Base-by-base conservation (phyloP, 345 rosid species). In the Lumnitzera racemosa region DNA sequence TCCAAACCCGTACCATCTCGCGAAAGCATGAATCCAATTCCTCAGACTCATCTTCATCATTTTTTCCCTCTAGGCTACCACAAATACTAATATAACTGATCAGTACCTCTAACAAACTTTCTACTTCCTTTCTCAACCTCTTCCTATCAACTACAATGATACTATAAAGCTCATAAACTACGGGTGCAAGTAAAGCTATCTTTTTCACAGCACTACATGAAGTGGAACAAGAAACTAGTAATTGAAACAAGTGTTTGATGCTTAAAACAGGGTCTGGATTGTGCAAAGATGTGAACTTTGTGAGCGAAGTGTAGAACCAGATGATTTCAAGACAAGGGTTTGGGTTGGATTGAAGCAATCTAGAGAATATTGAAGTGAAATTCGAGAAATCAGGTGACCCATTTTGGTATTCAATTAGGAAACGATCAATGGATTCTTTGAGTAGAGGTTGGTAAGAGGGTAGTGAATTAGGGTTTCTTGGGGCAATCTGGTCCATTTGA, bases 301-400 rank as follows among this genome's bases (percentile, higher is more conserved):
- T 24, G 59, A 85, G 25, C 2, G 91, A 83, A 24, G 90, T 71
- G 76, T 85, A 82, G 69, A 90, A 85, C 96, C 91, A 90, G 29
- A 81, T 58, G 63, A 81, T 57, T 17, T 90, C 89, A 24, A 90
- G 83, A 0, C 87, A 85, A 5, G 94, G 89, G 47, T 82, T 69
- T 48, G 84, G 82, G 2, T 69, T 29, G 56, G 56, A 70, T 13
- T 76, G 73, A 16, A 88, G 81, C 24, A 82, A 24, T 24, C 91
- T 87, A 62, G 78, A 79, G 74, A 88, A 88, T 50, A 90, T 81
- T 5, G 83, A 59, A 67, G 76, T 61, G 75, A 83, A 79, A 70
- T 75, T 71, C 60, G 91, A 70, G 78, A 90, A 88, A 77, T 83
- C 80, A 10, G 80, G 63, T 13, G 70, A 67, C 27, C 90, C 90